Conservation (phyloP, 140 eudicot species). For the Flaveria floridana region DNA sequence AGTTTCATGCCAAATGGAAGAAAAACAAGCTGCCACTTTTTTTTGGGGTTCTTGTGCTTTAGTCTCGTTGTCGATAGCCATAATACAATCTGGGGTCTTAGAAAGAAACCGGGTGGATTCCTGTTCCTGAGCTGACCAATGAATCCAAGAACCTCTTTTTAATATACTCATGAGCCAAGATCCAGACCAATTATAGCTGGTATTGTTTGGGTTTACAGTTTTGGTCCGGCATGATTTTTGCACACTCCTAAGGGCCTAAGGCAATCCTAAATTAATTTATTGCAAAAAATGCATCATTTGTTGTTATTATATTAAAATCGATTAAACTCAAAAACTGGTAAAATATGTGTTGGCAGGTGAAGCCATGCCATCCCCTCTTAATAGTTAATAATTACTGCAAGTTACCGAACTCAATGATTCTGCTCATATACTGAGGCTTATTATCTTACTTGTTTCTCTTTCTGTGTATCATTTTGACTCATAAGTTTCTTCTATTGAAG, state of each 20-base stretch:
- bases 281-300: background rate
- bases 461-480: background rate
- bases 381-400: background rate
- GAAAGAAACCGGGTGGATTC: background rate
- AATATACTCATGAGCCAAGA: constrained; percentile 1
- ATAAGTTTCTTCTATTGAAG: constrained; percentile 20
- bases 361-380: background rate
- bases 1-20: background rate
- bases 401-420: background rate
- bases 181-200: background rate
- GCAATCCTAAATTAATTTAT: background rate
- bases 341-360: background rate
- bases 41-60: background rate
- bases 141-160: background rate
- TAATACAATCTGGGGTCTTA: background rate
- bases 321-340: background rate
- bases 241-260: background rate
- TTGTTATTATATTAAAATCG: background rate
- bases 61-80: background rate
- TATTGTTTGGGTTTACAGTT: background rate
- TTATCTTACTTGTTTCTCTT: background rate
- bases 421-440: background rate
- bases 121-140: background rate
- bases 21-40: background rate
- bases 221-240: background rate